These are phyloP conservation scores for Chlamydomonas sp. DNA, from an alignment of 139 green algal genomes.

Conservation along the genomic window DNA sequence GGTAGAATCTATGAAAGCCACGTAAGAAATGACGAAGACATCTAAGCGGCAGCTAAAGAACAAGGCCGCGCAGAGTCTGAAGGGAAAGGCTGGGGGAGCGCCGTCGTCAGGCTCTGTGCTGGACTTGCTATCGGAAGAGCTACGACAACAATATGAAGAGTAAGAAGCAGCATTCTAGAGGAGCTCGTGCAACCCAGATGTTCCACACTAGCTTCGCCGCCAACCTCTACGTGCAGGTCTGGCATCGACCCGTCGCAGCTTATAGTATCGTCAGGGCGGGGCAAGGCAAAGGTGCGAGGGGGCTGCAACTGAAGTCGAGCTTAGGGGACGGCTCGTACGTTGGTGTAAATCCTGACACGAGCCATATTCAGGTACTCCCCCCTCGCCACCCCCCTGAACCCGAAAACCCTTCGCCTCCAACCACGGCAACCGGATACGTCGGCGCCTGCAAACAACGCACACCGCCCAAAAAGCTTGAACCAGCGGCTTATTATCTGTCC, in stretches of 20 bases:
- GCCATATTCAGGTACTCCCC: too few species aligned
- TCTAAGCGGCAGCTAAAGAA: constrained; percentile 66
- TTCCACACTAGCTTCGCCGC: background rate
- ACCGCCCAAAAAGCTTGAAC: background rate
- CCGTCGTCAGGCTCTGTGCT: background rate
- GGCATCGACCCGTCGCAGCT: constrained; percentile 6
- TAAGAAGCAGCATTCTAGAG: constrained; percentile 2
- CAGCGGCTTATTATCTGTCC: background rate
- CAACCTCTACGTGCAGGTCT: background rate
- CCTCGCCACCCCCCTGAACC: too few species aligned
- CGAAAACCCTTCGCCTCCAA: too few species aligned
- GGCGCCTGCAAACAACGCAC: background rate
- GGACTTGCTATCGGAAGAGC: constrained; percentile 40
- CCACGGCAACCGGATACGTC: background rate
- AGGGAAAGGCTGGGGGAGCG: constrained; percentile 39
- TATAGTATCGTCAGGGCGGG: background rate
- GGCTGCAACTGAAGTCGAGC: too few species aligned
- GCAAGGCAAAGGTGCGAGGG: background rate
- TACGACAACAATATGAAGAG: constrained; percentile 32
- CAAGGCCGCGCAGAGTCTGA: constrained; percentile 35
- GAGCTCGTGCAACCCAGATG: background rate
- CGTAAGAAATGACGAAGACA: constrained; percentile 24
- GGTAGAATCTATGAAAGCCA: background rate
- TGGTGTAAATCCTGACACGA: too few species aligned
- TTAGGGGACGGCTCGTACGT: too few species aligned